These are phyloP conservation scores for Suhomyces guaymorum DNA, from an alignment of 1,139 yeast species.

Conservation along the genomic window DNA sequence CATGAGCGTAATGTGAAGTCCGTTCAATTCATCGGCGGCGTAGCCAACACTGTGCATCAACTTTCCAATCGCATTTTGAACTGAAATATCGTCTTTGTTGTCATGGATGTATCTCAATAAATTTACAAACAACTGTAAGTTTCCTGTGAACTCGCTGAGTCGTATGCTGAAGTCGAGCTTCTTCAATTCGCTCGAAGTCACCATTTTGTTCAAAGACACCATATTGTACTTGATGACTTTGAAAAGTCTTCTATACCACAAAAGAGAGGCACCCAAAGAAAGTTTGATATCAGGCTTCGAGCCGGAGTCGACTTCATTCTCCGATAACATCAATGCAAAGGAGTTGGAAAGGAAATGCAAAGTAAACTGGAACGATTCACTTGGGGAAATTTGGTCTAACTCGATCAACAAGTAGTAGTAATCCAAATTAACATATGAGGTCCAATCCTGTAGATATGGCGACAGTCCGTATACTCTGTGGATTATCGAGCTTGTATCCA, in stretches of 20 bases:
- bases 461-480: slow-evolving; percentile 28
- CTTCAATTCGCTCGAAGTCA: slow-evolving; percentile 13
- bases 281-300: slow-evolving; percentile 12
- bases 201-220: slow-evolving; percentile 23
- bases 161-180: slow-evolving; percentile 19
- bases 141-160: slow-evolving; percentile 24
- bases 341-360: slow-evolving; percentile 45
- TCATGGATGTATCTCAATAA: slow-evolving; percentile 21
- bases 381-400: slow-evolving; percentile 41
- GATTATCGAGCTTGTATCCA: slow-evolving; percentile 28
- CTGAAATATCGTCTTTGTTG: too few species aligned
- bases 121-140: slow-evolving; percentile 25
- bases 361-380: slow-evolving; percentile 43
- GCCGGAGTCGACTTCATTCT: slow-evolving; percentile 13
- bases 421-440: slow-evolving; percentile 37
- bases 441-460: slow-evolving; percentile 33
- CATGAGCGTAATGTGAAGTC: slow-evolving; percentile 19
- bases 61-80: neutral
- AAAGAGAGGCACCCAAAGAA: slow-evolving; percentile 21
- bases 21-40: slow-evolving; percentile 14
- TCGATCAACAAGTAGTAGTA: slow-evolving; percentile 44
- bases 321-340: slow-evolving; percentile 38
- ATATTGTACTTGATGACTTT: slow-evolving; percentile 37
- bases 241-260: slow-evolving; percentile 39
- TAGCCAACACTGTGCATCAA: slow-evolving; percentile 3